phyloP scores from a whole-genome alignment of 352 stramenopile species.

The Globisporangium polare region DNA sequence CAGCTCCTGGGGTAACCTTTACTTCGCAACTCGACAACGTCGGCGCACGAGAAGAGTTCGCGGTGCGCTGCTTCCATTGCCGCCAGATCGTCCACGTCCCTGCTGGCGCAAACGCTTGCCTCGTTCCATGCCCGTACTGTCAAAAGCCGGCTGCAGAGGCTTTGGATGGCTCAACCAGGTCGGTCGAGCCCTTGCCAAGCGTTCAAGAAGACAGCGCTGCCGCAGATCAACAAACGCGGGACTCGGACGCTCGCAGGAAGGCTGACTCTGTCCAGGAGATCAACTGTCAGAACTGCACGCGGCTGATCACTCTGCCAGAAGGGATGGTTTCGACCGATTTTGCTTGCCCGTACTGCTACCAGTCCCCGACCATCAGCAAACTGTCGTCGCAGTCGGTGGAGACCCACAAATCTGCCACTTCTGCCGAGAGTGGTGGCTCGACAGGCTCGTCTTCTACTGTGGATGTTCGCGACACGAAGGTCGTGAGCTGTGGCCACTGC shows the following conservation, averaged over 20 bases:
- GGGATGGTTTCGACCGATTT: constrained; percentile 45
- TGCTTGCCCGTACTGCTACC: constrained; percentile 62
- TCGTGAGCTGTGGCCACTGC: constrained; percentile 84
- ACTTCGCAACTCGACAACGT: neutral
- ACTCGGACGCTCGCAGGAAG: neutral
- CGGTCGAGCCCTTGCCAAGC: constrained; percentile 25
- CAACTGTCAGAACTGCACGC: constrained; percentile 57
- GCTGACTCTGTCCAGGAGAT: constrained; percentile 23
- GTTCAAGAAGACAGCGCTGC: constrained; percentile 21
- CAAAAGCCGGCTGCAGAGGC: constrained; percentile 36
- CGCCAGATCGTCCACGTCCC: constrained; percentile 45
- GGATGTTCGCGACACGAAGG: constrained; percentile 76
- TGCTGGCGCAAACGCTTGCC: constrained; percentile 22
- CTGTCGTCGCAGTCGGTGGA: constrained; percentile 18
- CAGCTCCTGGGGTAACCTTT: neutral
- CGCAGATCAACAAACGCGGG: neutral
- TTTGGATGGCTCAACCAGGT: constrained; percentile 25
- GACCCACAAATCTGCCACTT: constrained; percentile 21
- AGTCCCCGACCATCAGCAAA: constrained; percentile 49
- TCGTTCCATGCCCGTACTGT: constrained; percentile 39
- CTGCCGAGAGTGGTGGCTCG: neutral
- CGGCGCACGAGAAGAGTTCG: constrained; percentile 12
- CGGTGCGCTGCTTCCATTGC: constrained; percentile 57
- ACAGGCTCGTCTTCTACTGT: neutral
- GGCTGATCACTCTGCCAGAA: constrained; percentile 41